Base-by-base conservation (phyloP, 768 basidiomycete species). In the Amanita muscaria region DNA sequence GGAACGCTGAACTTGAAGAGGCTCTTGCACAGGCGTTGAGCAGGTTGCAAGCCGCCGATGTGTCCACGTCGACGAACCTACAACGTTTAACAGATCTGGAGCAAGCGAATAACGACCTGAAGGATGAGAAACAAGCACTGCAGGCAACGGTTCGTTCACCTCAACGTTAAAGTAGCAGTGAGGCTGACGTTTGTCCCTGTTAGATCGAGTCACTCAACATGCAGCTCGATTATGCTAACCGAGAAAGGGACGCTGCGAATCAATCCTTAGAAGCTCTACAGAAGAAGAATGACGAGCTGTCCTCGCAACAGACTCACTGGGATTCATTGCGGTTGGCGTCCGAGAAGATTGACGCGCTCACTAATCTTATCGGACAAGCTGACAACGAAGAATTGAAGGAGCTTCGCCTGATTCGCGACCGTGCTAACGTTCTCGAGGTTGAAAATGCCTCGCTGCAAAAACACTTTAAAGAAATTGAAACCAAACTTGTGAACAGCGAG, bases 321-420 rank as follows among this genome's bases (percentile, higher is more conserved):
- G 83, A 86, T n/a, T 76, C 80, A 34, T 68, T 89, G 16, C 80
- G 70, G 21, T 76, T 73, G 37, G 73, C 80, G 1, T 70, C 79
- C 2, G 83, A 87, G 54, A 83, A 89, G 59, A 76, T 91, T 23
- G 82, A 86, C 44, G 56, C 68, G 39, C 73, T 91, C 27, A 69
- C 80, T 16, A 70, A 63, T 39, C 64, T 80, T 29, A 70, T 88
- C 46, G 69, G 73, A 3, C 77, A 79, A 54, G 70, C 69, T 9
- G 82, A 84, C 50, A 78, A 75, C 51, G 82, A 83, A 38, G 88
- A 90, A 53, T 53, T 87, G 38, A 73, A 77, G 53, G 85, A 89
- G 37, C 72, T 89, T 33, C 69, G 77, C 43, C 76, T 72, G 22
- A 61, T 72, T 37, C 83, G 85, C 24, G 85, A 88, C 50, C 68